These are phyloP conservation scores for Cyclocybe aegerita DNA, from an alignment of 768 basidiomycete species.

Conservation along the genomic window DNA sequence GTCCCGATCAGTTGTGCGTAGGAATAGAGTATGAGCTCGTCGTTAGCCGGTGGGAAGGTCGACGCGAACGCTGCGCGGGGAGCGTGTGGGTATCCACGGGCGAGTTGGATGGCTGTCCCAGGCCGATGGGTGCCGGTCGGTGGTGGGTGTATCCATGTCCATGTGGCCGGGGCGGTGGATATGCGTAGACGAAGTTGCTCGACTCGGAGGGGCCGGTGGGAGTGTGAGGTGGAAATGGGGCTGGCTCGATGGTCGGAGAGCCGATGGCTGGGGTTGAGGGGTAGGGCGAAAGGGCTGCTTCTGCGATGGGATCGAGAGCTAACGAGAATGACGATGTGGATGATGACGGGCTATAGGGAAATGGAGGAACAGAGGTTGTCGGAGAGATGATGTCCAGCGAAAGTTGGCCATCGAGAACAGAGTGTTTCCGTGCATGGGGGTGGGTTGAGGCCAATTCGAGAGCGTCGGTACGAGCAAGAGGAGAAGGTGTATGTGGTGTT, in stretches of 20 bases:
- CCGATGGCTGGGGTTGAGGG: slow-evolving; percentile 27
- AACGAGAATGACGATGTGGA: slow-evolving; percentile 32
- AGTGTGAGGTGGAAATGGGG: slow-evolving; percentile 26
- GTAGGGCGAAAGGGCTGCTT: slow-evolving; percentile 24
- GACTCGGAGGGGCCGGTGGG: slow-evolving; percentile 13
- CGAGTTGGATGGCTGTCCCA: slow-evolving; percentile 44
- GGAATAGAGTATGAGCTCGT: slow-evolving; percentile 78
- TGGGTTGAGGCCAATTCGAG: slow-evolving; percentile 66
- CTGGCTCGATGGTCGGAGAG: slow-evolving; percentile 29
- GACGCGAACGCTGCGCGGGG: slow-evolving; percentile 43
- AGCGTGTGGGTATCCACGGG: slow-evolving; percentile 14
- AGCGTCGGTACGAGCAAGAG: slow-evolving; percentile 48
- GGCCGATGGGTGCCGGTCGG: slow-evolving; percentile 37
- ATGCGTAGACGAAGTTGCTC: slow-evolving; percentile 30
- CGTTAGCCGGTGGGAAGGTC: slow-evolving; percentile 47
- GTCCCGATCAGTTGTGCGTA: slow-evolving; percentile 81
- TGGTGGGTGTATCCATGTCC: slow-evolving; percentile 7
- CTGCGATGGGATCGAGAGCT: slow-evolving; percentile 35
- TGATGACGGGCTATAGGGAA: slow-evolving; percentile 5
- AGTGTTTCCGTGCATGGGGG: slow-evolving; percentile 78
- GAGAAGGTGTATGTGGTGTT: slow-evolving; percentile 39
- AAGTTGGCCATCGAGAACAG: slow-evolving; percentile 56
- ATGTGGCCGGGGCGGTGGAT: slow-evolving; percentile 27
- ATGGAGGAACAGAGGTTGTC: neutral
- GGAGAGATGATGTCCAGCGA: slow-evolving; percentile 32